These are phyloP conservation scores for Fusarium odoratissimum DNA, from an alignment of 2,329 filamentous ascomycete genomes.

Conservation along the genomic window DNA sequence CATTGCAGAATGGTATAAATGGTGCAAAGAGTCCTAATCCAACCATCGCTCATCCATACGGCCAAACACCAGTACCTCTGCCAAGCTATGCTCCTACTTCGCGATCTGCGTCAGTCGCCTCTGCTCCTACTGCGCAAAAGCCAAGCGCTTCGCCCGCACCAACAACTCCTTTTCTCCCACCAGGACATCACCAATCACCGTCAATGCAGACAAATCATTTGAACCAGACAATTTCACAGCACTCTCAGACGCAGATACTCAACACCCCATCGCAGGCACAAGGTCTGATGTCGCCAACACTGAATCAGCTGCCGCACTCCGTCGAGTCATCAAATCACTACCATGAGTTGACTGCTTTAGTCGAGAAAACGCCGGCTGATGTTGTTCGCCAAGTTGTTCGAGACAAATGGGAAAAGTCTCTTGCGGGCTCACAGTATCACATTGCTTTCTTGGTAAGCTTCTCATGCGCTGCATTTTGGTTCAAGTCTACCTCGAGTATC, in stretches of 20 bases:
- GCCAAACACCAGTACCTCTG: conserved; percentile 20
- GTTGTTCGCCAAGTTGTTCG: conserved; percentile 62
- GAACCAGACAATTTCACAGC: conserved; percentile 2
- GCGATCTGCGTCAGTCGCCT: conserved; percentile 11
- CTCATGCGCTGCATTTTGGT: neutral
- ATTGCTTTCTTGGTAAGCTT: conserved; percentile 63
- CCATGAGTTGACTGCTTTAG: conserved; percentile 38
- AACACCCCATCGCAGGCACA: neutral
- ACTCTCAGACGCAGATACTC: neutral
- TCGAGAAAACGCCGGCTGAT: conserved; percentile 56
- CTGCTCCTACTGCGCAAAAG: neutral
- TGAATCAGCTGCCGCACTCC: conserved; percentile 18
- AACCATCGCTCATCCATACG: neutral
- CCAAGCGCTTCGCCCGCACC: conserved; percentile 1
- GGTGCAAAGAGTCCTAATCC: conserved; percentile 11
- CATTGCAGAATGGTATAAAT: conserved; percentile 13
- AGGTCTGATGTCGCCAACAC: neutral
- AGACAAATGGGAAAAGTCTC: conserved; percentile 63
- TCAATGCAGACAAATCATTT: conserved; percentile 5
- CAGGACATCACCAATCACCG: conserved; percentile 18
- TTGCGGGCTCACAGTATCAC: conserved; percentile 64
- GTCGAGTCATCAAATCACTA: conserved; percentile 46
- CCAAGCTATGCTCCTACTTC: conserved; percentile 20
- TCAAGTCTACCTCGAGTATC: neutral
- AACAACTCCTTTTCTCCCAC: conserved; percentile 8